Conservation (phyloP, 345 rosid genomes). For the Syzygium grande region DNA sequence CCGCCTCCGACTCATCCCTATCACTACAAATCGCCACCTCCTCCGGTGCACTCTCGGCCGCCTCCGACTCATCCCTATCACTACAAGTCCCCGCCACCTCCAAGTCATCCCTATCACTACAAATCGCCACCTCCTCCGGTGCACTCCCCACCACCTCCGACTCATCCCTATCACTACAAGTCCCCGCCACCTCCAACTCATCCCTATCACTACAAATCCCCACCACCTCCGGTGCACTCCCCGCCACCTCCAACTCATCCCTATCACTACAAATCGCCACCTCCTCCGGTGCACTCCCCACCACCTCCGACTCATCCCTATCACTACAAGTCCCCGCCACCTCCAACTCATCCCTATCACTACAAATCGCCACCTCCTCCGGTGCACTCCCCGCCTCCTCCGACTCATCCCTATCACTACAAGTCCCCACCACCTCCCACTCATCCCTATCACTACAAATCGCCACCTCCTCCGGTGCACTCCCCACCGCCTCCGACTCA, state of each 20-base stretch:
- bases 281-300: slow-evolving; percentile 17
- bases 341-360: background rate
- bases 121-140: background rate
- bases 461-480: too few relatives aligned
- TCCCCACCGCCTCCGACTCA: background rate
- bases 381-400: slow-evolving; percentile 18
- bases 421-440: background rate
- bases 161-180: background rate
- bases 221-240: too few relatives aligned
- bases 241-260: too few relatives aligned
- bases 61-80: too few relatives aligned
- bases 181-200: fast-evolving
- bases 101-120: too few relatives aligned
- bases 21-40: too few relatives aligned
- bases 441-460: background rate
- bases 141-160: fast-evolving
- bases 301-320: slow-evolving; percentile 3
- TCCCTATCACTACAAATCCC: background rate
- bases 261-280: background rate
- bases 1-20: background rate
- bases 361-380: background rate
- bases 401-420: background rate
- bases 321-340: slow-evolving; percentile 9
- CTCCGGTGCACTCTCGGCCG: background rate
- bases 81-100: too few relatives aligned